These are phyloP conservation scores for Pseudonitzschia delicatissima DNA, from an alignment of 108 stramenopile genomes.

Conservation along the genomic window DNA sequence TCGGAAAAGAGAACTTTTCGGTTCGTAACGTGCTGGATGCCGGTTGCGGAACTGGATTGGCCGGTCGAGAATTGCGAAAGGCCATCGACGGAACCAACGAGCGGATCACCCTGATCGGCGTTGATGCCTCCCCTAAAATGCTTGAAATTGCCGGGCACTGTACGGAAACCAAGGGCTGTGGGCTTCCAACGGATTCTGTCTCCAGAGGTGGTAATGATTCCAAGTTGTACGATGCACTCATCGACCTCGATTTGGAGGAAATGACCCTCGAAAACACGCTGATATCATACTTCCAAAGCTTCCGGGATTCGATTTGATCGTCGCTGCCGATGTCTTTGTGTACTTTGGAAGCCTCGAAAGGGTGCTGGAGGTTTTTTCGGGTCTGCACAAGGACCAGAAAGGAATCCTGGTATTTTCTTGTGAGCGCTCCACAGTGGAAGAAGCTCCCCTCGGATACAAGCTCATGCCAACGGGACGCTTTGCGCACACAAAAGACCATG, in stretches of 20 bases:
- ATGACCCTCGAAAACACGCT: slow-evolving; percentile 40
- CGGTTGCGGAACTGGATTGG: slow-evolving; percentile 76
- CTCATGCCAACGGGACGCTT: slow-evolving; percentile 60
- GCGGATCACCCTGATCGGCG: slow-evolving; percentile 50
- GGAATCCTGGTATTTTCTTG: slow-evolving; percentile 59
- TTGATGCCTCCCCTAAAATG: slow-evolving; percentile 72
- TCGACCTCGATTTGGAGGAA: slow-evolving; percentile 63
- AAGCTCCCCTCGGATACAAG: slow-evolving; percentile 55
- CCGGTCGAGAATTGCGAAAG: slow-evolving; percentile 57
- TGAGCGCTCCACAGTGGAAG: slow-evolving; percentile 52
- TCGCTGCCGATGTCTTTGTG: slow-evolving; percentile 72
- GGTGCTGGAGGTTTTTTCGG: slow-evolving; percentile 41
- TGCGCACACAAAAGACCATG: slow-evolving; percentile 68
- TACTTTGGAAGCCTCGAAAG: slow-evolving; percentile 63
- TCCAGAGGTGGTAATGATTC: slow-evolving; percentile 15
- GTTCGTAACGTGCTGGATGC: slow-evolving; percentile 61
- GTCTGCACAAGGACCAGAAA: slow-evolving; percentile 20
- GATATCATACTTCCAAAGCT: background rate
- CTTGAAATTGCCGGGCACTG: slow-evolving; percentile 53
- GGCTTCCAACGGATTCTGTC: background rate
- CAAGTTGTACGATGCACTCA: slow-evolving; percentile 55
- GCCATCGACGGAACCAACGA: slow-evolving; percentile 16
- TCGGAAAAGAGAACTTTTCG: background rate
- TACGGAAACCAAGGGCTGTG: slow-evolving; percentile 49
- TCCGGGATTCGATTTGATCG: slow-evolving; percentile 62